phyloP scores from a whole-genome alignment of 106 monocot species.

The Allium sativum region DNA sequence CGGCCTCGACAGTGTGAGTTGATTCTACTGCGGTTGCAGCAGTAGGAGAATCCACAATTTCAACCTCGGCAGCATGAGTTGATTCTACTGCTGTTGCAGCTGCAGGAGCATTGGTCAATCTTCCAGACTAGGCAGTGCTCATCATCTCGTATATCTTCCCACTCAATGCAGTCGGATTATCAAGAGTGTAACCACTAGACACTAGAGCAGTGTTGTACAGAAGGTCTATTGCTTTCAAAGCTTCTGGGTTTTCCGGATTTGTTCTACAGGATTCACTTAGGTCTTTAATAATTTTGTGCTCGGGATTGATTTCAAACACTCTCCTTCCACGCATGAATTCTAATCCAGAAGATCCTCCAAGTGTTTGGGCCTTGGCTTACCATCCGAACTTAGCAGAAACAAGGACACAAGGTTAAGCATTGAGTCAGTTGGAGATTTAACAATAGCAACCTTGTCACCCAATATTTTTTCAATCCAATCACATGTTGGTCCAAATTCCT shows the following conservation, averaged over 20 bases:
- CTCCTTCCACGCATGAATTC: constrained; percentile 90
- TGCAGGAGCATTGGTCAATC: constrained; percentile 26
- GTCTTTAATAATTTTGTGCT: constrained; percentile 80
- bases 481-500: constrained; percentile 70
- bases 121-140: constrained; percentile 47
- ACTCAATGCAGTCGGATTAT: constrained; percentile 71
- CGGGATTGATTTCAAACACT: constrained; percentile 94
- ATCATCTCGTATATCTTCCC: constrained; percentile 98
- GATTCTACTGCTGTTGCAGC: constrained; percentile 2
- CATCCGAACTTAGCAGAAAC: constrained; percentile 93
- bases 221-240: constrained; percentile 67
- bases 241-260: constrained; percentile 65
- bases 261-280: constrained; percentile 63
- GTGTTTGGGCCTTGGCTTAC: constrained; percentile 86
- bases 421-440: constrained; percentile 85
- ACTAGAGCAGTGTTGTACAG: constrained; percentile 82
- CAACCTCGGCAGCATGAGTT: constrained; percentile 14
- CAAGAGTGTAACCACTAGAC: constrained; percentile 90
- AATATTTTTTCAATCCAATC: constrained; percentile 90
- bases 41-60: too few relatives aligned
- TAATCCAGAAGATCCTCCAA: constrained; percentile 61
- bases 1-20: constrained; percentile 58
- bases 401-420: constrained; percentile 87
- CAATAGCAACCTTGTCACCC: constrained; percentile 81
- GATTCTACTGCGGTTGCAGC: too few relatives aligned